Conservation (phyloP, 441 rosid species). For the Bocquillonia castaneifolia region DNA sequence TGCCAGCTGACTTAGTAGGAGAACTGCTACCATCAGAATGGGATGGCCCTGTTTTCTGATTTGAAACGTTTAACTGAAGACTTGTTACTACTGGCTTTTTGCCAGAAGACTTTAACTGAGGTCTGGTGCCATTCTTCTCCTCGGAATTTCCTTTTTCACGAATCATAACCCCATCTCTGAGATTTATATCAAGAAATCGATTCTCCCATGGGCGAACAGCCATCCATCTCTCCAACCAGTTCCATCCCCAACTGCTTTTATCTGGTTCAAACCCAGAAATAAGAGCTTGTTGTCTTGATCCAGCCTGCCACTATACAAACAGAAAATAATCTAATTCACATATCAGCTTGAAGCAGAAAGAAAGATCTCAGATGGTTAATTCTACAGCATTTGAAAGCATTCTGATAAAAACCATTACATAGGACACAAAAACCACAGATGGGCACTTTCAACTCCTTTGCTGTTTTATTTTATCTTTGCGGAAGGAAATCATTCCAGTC, state of each 20-base stretch:
- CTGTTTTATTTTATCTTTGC: neutral
- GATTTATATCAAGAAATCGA: conserved; percentile 86
- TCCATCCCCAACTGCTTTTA: conserved; percentile 99
- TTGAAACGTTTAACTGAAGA: conserved; percentile 39
- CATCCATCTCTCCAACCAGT: conserved; percentile 99
- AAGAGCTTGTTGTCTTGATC: conserved; percentile 64
- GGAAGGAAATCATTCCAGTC: neutral
- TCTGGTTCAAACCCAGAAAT: conserved; percentile 81
- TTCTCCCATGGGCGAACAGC: conserved; percentile 99
- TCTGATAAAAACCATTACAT: neutral
- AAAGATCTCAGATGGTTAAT: neutral
- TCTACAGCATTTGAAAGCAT: neutral
- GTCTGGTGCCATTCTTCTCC: conserved; percentile 41
- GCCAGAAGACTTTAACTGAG: conserved; percentile 47
- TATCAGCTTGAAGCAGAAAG: neutral
- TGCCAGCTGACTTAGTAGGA: conserved; percentile 51
- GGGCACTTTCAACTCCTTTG: neutral
- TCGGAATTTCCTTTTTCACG: conserved; percentile 45
- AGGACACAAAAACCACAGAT: neutral
- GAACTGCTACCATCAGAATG: conserved; percentile 61
- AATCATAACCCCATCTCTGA: conserved; percentile 69
- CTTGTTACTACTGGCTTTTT: conserved; percentile 45
- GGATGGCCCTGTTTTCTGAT: conserved; percentile 66
- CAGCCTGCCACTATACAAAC: conserved; percentile 90
- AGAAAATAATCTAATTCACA: conserved; percentile 2